Percentiles rank a stretch among this genome's conserved stretches.
These are phyloP conservation scores for Barnettozyma californica DNA, from an alignment of 805 yeast genomes.

Conservation along the genomic window DNA sequence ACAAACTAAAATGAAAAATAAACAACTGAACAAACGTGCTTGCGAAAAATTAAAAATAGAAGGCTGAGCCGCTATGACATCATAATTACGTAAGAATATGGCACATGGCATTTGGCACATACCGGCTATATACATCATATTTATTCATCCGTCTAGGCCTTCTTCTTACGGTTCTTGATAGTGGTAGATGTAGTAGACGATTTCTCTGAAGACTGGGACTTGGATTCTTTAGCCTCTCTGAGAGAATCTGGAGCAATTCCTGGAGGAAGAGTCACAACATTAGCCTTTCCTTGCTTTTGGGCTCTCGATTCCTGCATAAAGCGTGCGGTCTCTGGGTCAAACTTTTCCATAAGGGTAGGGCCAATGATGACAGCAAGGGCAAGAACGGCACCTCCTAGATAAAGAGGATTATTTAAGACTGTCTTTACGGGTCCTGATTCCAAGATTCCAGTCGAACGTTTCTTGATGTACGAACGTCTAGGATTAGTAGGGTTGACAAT, in stretches of 20 bases:
- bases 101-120: neutral
- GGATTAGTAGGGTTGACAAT: constrained; percentile 26
- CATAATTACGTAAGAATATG: neutral
- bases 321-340: constrained; percentile 37
- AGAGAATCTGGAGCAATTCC: constrained; percentile 6
- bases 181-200: neutral
- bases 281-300: neutral
- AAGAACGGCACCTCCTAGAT: constrained; percentile 28
- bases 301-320: constrained; percentile 27
- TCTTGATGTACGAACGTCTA: constrained; percentile 28
- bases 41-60: neutral
- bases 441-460: constrained; percentile 29
- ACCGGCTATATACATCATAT: too few species aligned
- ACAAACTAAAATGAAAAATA: neutral
- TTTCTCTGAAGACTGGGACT: neutral
- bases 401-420: constrained; percentile 33
- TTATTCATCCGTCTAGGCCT: too few species aligned
- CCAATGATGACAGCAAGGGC: constrained; percentile 22
- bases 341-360: constrained; percentile 33
- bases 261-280: constrained; percentile 1
- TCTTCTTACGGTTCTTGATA: constrained; percentile 4
- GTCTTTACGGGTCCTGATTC: constrained; percentile 34
- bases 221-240: neutral
- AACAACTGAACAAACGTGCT: neutral
- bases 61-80: neutral